Base-by-base conservation (phyloP, 768 basidiomycete genomes). In the Boletus pseudopeckii region DNA sequence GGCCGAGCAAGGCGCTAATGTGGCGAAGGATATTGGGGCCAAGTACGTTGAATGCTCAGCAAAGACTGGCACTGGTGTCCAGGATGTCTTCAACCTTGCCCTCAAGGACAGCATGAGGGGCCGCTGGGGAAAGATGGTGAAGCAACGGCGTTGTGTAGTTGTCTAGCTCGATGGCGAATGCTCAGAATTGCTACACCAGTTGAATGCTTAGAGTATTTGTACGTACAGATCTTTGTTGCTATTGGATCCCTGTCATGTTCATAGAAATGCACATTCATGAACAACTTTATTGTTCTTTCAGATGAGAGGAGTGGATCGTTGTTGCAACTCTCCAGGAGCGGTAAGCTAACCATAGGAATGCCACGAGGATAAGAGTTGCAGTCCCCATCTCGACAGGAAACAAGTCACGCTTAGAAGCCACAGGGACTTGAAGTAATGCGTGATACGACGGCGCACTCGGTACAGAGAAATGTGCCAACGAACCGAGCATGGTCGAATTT, bases 31-130 rank as follows among this genome's bases (percentile, higher is more conserved):
- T 64, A 98, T 99, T 48, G 93, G 94, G 24, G 94, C 94, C 17
- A 81, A 84, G 69, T 99, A 98, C 69, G 78, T 87, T 56, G 96
- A 99, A 71, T 98, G 97, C 72, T 90, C 88, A 33, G 91, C 95
- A 43, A 98, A 96, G 76, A 86, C 84, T n/a, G 92, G 94, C 5
- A 75, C 74, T 15, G 92, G 92, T 45, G 92, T 98, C 41, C 85
- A 90, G 58, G 92, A 95, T 43, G 95, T 98, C 36, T 98, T 99
- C 70, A 79, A 85, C 38, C 79, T 88, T 14, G 97, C 97, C 7
- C 74, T 98, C 55, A 83, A 82, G 69, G 93, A 98, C 76, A 92
- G 92, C 65, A 80, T 98, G 83, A 86, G 79, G 59, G 83, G 87
- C 18, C 77, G 81, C 48, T 88, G 89, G 85, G 82, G 84, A 32